Conservation (phyloP, 2,329 filamentous ascomycete species). For the Clonostachys chloroleuca region DNA sequence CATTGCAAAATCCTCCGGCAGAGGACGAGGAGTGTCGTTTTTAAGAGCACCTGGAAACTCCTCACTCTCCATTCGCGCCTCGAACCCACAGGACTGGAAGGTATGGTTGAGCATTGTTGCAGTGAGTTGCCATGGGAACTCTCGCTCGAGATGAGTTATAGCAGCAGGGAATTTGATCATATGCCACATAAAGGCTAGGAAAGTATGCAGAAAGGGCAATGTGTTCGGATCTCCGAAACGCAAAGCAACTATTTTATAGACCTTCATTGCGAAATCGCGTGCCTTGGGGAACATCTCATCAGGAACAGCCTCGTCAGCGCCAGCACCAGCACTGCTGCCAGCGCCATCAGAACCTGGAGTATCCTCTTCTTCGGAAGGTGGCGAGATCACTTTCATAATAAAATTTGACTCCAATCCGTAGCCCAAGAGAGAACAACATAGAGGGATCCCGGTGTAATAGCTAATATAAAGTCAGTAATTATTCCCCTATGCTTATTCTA, state of each 20-base stretch:
- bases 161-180: conserved; percentile 34
- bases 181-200: conserved; percentile 53
- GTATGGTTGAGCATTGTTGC: conserved; percentile 31
- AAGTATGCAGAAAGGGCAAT: conserved; percentile 58
- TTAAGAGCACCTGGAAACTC: conserved; percentile 42
- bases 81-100: conserved; percentile 11
- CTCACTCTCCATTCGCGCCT: conserved; percentile 28
- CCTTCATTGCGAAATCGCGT: conserved; percentile 33
- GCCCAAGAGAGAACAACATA: conserved; percentile 21
- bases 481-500: neutral
- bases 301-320: conserved; percentile 12
- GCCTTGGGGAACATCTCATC: conserved; percentile 24
- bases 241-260: conserved; percentile 39
- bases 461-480: conserved; percentile 9
- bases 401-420: conserved; percentile 35
- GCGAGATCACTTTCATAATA: conserved; percentile 33
- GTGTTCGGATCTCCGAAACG: conserved; percentile 54
- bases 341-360: conserved; percentile 8
- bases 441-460: conserved; percentile 23
- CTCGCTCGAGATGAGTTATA: conserved; percentile 34
- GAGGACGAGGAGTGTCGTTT: conserved; percentile 40
- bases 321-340: conserved; percentile 2
- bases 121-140: conserved; percentile 47
- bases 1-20: conserved; percentile 67
- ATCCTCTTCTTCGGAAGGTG: conserved; percentile 13